Evolutionary conservation across 257 asterid genomes (phyloP), one percentile per base, ranked within the genome.

Genomic region (Misopates orontium): DNA sequence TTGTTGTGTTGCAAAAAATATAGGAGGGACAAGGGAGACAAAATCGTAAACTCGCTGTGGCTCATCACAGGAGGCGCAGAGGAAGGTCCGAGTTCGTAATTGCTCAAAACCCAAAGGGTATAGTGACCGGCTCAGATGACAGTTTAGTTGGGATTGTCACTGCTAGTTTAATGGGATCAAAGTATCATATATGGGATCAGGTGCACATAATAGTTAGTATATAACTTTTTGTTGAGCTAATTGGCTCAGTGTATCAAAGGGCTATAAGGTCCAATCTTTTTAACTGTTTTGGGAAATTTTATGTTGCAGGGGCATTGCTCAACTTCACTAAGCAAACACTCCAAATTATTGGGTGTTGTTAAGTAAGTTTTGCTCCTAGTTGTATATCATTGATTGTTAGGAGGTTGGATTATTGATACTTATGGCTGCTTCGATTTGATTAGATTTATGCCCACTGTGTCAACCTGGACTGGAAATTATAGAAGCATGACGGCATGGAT

Each of bases 11-110:
- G 2, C 11, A 4, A 56, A 31, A 2, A 40, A 4, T 15, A 39
- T 64, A 93, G 99, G 99, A 93, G 84, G 99, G 97, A 1, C 88
- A 86, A 47, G 97, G 99, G 52, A 50, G 99, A 70, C 92, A 87
- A 59, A 87, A 93, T 64, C 90, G 99, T 0, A 90, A 87, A 62
- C 97, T 93, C 14, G 99, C 90, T 0, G 84, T 86, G 53, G 99
- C 96, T 14, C 82, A 81, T 76, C 92, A 90, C 75, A 68, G 78
- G 60, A 82, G 84, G 73, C 77, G 76, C 10, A 77, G 76, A 48
- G 97, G 96, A 40, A 90, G 87, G 75, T 87, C 97, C 3, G 94
- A 90, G 79, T 93, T 93, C 81, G 70, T 51, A 32, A 77, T 90
- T 19, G 94, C 97, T 66, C 89, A 81, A 68, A 76, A 64, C 74